phyloP scores from a whole-genome alignment of 169 alveolate species.

The Cyclospora cayetanensis region DNA sequence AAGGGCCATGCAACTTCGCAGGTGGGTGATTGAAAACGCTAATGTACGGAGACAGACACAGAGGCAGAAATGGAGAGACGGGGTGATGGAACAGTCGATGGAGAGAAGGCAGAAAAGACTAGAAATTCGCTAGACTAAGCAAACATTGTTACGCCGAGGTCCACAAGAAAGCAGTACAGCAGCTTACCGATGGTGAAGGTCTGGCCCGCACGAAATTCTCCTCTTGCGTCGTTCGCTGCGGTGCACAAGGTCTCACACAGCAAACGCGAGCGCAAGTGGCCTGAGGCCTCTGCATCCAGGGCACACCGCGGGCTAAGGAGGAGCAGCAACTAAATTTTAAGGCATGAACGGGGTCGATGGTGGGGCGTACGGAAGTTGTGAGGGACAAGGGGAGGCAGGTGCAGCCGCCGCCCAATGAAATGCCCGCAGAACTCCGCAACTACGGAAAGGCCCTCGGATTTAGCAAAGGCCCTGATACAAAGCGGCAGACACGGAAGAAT shows the following conservation, averaged over 20 bases:
- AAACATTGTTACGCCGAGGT: background rate
- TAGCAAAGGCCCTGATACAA: background rate
- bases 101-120: too few species aligned
- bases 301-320: too few species aligned
- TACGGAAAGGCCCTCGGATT: slow-evolving; percentile 8
- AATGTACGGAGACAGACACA: too few species aligned
- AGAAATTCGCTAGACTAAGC: background rate
- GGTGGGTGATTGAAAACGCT: too few species aligned
- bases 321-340: background rate
- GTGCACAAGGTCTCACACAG: too few species aligned
- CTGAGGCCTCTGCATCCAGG: too few species aligned
- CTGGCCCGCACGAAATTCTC: slow-evolving; percentile 55
- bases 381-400: slow-evolving; percentile 63
- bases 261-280: too few species aligned
- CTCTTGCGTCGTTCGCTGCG: slow-evolving; percentile 46
- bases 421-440: slow-evolving; percentile 65
- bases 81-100: too few species aligned
- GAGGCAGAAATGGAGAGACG: too few species aligned
- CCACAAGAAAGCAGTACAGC: background rate
- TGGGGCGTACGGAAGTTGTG: slow-evolving; percentile 56
- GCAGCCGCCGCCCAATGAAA: slow-evolving; percentile 64
- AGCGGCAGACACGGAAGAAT: too few species aligned
- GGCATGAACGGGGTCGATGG: too few species aligned
- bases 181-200: slow-evolving; percentile 68
- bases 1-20: too few species aligned